Evolutionary conservation across 2,329 filamentous ascomycete species (phyloP).

Genomic region (Clonostachys sp.): DNA sequence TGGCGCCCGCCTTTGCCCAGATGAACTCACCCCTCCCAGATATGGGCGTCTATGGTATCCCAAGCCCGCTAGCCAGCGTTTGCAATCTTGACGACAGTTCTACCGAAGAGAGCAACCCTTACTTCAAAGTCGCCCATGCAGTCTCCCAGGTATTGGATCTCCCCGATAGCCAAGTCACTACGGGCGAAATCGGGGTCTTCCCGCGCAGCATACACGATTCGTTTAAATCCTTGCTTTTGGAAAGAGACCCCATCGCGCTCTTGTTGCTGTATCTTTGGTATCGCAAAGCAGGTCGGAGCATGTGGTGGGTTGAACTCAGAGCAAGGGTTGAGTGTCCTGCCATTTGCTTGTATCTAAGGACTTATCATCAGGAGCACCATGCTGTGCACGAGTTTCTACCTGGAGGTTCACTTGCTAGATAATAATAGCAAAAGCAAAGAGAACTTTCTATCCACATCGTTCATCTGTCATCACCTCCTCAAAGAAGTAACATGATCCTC

Average conservation of each 20-base stretch:
- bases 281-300: constrained; percentile 25
- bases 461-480: no score
- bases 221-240: constrained; percentile 22
- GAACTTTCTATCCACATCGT: no score
- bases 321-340: constrained; percentile 33
- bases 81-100: constrained; percentile 20
- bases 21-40: constrained; percentile 26
- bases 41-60: constrained; percentile 15
- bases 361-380: constrained; percentile 16
- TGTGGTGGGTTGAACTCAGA: constrained; percentile 38
- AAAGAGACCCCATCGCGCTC: constrained; percentile 28
- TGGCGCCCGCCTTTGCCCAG: constrained; percentile 24
- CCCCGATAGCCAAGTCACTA: constrained; percentile 18
- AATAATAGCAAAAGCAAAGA: no score
- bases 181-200: constrained; percentile 24
- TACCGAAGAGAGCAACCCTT: constrained; percentile 24
- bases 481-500: no score
- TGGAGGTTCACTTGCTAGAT: no score
- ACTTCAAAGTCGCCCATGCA: constrained; percentile 29
- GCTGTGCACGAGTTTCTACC: no score
- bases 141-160: constrained; percentile 21
- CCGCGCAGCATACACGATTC: constrained; percentile 19
- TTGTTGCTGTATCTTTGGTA: constrained; percentile 37
- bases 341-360: constrained; percentile 28
- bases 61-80: constrained; percentile 9